A percentile compares a stretch with the other conserved stretches of the same genome.
Evolutionary conservation across 1,284 basidiomycete genomes (phyloP).

Genomic region (Rhodotorula glutinis): DNA sequence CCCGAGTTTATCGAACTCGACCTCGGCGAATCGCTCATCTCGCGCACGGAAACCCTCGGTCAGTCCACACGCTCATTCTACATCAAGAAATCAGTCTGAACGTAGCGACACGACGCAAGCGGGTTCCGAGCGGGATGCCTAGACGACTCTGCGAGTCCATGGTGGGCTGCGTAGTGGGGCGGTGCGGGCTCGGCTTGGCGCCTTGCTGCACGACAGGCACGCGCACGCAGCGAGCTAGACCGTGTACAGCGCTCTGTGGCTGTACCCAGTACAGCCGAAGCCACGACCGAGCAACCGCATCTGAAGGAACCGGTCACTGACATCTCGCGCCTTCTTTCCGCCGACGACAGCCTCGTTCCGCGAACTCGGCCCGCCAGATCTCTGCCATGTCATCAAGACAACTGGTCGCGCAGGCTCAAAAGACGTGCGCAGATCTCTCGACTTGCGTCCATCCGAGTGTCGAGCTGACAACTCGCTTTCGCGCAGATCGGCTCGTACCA

Average conservation of each 20-base stretch:
- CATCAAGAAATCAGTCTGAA: too few relatives aligned
- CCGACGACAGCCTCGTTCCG: constrained; percentile 72
- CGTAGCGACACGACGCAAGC: too few relatives aligned
- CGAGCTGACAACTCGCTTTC: background rate
- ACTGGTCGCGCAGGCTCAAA: constrained; percentile 76
- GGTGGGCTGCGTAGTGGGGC: too few relatives aligned
- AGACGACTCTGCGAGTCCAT: too few relatives aligned
- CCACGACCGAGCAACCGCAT: too few relatives aligned
- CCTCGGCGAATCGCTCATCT: constrained; percentile 81
- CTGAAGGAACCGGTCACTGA: too few relatives aligned
- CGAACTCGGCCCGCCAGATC: constrained; percentile 93
- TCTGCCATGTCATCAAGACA: constrained; percentile 93
- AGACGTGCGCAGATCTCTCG: constrained; percentile 61
- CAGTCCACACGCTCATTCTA: constrained; percentile 47
- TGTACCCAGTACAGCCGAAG: too few relatives aligned
- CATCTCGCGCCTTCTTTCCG: too few relatives aligned
- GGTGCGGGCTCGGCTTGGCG: too few relatives aligned
- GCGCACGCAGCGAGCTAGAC: too few relatives aligned
- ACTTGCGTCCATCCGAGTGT: background rate
- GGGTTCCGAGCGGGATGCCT: too few relatives aligned
- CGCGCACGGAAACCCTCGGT: constrained; percentile 90
- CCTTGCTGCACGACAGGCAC: background rate
- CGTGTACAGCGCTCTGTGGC: too few relatives aligned
- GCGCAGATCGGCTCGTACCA: constrained; percentile 84
- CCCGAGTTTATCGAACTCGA: constrained; percentile 75